phyloP scores from a whole-genome alignment of 2,329 filamentous ascomycete genomes.

The Zymoseptoria brevis region DNA sequence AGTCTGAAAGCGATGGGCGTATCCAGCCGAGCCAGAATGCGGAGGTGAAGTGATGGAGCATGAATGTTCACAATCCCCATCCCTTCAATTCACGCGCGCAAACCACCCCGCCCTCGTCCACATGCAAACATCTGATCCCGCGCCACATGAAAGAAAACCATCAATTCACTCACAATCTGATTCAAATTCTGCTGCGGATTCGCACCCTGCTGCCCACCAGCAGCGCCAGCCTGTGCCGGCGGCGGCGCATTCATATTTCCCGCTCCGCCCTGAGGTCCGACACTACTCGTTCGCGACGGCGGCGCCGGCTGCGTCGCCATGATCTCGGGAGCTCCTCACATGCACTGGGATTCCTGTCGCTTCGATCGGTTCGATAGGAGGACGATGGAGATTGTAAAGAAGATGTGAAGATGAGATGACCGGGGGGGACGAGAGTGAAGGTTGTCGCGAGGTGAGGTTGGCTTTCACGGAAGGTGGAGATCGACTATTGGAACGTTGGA shows the following conservation, averaged over 20 bases:
- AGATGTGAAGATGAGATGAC: neutral
- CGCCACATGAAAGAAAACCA: too few species aligned
- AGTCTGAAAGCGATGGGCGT: too few species aligned
- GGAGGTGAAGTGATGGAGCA: too few species aligned
- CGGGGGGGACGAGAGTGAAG: neutral
- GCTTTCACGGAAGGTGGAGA: neutral
- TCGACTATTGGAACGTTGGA: neutral
- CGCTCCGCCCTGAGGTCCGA: constrained; percentile 25
- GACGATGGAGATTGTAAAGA: neutral
- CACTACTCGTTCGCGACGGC: constrained; percentile 30
- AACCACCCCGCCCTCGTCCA: neutral
- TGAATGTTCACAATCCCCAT: neutral
- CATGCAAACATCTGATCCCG: too few species aligned
- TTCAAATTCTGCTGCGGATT: constrained; percentile 87
- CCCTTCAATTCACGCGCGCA: neutral
- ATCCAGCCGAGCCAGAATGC: too few species aligned
- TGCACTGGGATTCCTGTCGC: neutral
- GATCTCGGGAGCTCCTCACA: neutral
- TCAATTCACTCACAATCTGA: constrained; percentile 72
- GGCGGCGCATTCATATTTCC: constrained; percentile 38
- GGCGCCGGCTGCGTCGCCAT: constrained; percentile 32
- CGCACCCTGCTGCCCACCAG: constrained; percentile 26
- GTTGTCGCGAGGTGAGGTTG: neutral
- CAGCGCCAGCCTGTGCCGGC: constrained; percentile 38
- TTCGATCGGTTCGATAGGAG: neutral